Evolutionary conservation across 768 basidiomycete species (phyloP), one percentile per base, ranked within the genome.

Genomic region (Glaciozyma antarctica): DNA sequence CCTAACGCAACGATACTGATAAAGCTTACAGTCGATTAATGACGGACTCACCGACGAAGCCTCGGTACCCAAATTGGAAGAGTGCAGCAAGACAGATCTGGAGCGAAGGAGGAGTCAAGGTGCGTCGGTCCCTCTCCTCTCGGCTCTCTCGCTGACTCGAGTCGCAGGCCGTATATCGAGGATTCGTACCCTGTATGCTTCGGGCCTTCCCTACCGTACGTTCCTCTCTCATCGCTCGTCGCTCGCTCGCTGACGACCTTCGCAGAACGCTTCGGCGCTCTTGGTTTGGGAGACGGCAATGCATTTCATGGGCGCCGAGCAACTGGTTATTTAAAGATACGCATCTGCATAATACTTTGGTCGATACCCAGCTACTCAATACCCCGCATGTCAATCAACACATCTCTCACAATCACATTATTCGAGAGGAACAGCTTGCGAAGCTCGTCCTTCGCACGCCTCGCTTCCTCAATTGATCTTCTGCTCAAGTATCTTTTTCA

Each of bases 181-280:
- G 72, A 0, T 73, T 73, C 64, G 16, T 65, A 9, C 72, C 72
- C 0, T 57, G 61, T 24, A 68, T 73, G 47, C 48, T 73, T 26
- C 65, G 72, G 0, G 72, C 72, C 0, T 71, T 71, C 61, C 72
- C 72, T 0, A 73, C 72, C 19, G 71, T 69, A 21, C 21, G 71
- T 6, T 41, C 10, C n/a, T 16, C 16, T 19, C 30, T 5, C 24
- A 6, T 48, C 12, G 28, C n/a, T 32, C 43, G n/a, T 38, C 4
- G 17, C n/a, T 19, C 32, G 32, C 62, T 15, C 28, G 6, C 38
- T 22, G 5, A 26, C 41, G 17, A 47, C 5, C 1, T 38, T 26
- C 10, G 26, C 63, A 72, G 71, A 73, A 73, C 55, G 72, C 67
- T 0, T 67, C 68, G 4, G 72, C 72, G 0, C 60, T 71, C 4